phyloP scores from a whole-genome alignment of 2,329 filamentous ascomycete genomes.

The Colletotrichum plurivorum region DNA sequence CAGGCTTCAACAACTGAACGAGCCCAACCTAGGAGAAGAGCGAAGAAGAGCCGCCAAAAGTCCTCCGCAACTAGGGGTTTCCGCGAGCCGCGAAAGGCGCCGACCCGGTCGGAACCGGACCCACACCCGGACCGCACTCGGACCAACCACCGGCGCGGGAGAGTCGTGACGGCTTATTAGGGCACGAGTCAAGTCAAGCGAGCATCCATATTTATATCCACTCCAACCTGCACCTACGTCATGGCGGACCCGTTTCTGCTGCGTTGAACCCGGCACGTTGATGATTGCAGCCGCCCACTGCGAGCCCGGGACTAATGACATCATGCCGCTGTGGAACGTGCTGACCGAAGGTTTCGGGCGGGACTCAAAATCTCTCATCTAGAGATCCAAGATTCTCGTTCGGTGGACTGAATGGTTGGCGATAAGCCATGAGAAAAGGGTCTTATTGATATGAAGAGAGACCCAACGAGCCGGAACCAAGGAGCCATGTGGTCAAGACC shows the following conservation, averaged over 20 bases:
- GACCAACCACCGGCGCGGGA: conserved; percentile 23
- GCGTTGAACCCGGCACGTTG: conserved; percentile 25
- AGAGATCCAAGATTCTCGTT: conserved; percentile 10
- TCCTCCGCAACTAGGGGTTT: neutral
- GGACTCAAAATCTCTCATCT: conserved; percentile 10
- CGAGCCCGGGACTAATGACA: conserved; percentile 29
- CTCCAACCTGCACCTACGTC: conserved; percentile 13
- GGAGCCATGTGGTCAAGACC: neutral
- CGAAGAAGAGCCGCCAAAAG: no score
- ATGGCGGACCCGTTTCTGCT: conserved; percentile 1
- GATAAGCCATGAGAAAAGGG: neutral
- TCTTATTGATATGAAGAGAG: no score
- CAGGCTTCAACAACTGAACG: neutral
- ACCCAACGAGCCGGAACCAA: no score
- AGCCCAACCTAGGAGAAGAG: no score
- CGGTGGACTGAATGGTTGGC: neutral
- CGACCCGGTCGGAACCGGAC: conserved; percentile 3
- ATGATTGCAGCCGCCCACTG: conserved; percentile 14
- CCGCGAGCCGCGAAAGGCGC: conserved; percentile 19
- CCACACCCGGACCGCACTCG: conserved; percentile 23
- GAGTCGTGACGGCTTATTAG: neutral
- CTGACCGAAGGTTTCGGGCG: conserved; percentile 18
- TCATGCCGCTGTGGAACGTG: conserved; percentile 32
- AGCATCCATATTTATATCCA: conserved; percentile 22
- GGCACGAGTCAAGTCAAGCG: conserved; percentile 25